A percentile compares a stretch with the other conserved stretches of the same genome.
Conservation (phyloP, 805 yeast genomes). For the Wickerhamiella kurtzmanii region DNA sequence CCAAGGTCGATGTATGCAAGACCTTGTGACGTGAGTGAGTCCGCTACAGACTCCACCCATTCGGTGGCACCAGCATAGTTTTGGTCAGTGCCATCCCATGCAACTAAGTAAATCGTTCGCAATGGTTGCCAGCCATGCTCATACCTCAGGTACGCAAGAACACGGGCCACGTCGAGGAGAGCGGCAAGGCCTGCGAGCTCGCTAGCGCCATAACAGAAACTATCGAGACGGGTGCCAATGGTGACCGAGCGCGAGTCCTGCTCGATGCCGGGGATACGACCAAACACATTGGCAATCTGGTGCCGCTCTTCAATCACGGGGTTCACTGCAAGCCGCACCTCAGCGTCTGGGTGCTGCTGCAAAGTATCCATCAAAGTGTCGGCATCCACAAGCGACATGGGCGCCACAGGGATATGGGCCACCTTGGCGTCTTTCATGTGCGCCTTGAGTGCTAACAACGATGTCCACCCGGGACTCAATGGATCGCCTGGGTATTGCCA, state of each 20-base stretch:
- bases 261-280: conserved; percentile 66
- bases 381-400: conserved; percentile 66
- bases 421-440: conserved; percentile 39
- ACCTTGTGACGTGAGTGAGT: conserved; percentile 44
- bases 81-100: conserved; percentile 72
- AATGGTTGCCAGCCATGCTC: conserved; percentile 69
- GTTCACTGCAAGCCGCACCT: conserved; percentile 26
- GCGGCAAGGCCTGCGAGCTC: conserved; percentile 62
- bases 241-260: conserved; percentile 55
- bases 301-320: conserved; percentile 40
- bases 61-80: conserved; percentile 78
- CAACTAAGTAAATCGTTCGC: conserved; percentile 66
- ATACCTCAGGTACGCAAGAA: conserved; percentile 50
- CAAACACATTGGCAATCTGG: conserved; percentile 64
- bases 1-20: conserved; percentile 65
- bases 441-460: conserved; percentile 30
- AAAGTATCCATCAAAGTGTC: conserved; percentile 29
- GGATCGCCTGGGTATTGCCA: conserved; percentile 65
- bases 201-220: conserved; percentile 61
- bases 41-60: conserved; percentile 47
- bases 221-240: conserved; percentile 73
- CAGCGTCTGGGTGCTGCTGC: conserved; percentile 19
- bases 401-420: conserved; percentile 63
- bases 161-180: conserved; percentile 54
- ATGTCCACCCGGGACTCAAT: conserved; percentile 63